Conservation (phyloP, 495 filamentous ascomycete genomes). For the Amniculicola lignicola region DNA sequence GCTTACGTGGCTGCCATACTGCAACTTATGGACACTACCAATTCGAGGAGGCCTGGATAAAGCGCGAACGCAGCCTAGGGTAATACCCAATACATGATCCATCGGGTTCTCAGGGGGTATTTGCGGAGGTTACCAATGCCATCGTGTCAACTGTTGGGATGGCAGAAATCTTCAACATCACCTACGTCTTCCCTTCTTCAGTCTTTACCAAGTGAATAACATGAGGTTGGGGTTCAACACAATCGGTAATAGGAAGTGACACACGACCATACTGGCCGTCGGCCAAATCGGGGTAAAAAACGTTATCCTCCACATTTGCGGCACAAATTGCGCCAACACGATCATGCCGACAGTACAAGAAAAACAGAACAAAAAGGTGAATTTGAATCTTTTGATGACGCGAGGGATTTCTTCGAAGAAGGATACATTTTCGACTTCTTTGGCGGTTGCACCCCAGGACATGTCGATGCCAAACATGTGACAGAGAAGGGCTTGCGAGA, state of each 20-base stretch:
- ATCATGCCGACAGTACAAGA: slow-evolving; percentile 45
- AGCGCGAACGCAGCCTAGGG: too few relatives aligned
- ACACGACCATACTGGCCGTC: slow-evolving; percentile 50
- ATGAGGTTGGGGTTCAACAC: slow-evolving; percentile 63
- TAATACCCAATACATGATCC: too few relatives aligned
- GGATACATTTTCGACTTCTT: slow-evolving; percentile 58
- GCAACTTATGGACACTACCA: too few relatives aligned
- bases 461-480: slow-evolving; percentile 51
- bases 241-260: slow-evolving; percentile 60
- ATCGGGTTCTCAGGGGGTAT: too few relatives aligned
- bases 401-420: slow-evolving; percentile 61
- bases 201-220: slow-evolving; percentile 58
- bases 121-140: too few relatives aligned
- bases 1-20: too few relatives aligned
- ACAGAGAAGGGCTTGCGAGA: slow-evolving; percentile 47
- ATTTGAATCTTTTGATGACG: slow-evolving; percentile 57
- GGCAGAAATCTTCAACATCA: too few relatives aligned
- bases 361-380: slow-evolving; percentile 56
- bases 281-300: slow-evolving; percentile 59
- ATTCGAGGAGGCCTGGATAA: too few relatives aligned
- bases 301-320: slow-evolving; percentile 55
- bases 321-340: slow-evolving; percentile 47
- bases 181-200: too few relatives aligned
- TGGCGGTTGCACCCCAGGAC: slow-evolving; percentile 51
- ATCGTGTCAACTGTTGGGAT: too few relatives aligned